Conservation (phyloP, 768 basidiomycete species). For the Kwoniella europaea region DNA sequence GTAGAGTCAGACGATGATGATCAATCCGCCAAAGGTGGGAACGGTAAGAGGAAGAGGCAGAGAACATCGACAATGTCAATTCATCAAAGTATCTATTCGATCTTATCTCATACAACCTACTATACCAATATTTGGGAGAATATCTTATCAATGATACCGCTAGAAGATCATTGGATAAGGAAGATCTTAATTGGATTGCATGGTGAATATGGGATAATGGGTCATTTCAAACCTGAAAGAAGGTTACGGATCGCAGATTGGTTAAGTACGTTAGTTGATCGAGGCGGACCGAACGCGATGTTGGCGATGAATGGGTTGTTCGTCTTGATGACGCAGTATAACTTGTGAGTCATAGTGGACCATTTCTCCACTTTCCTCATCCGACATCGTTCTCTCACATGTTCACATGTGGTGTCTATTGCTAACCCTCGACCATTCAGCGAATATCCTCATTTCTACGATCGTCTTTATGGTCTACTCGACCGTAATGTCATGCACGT, state of each 20-base stretch:
- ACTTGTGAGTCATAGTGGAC: constrained; percentile 68
- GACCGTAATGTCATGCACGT: constrained; percentile 86
- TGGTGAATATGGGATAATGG: constrained; percentile 45
- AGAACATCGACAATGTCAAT: constrained; percentile 37
- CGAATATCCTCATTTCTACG: constrained; percentile 95
- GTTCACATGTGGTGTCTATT: neutral
- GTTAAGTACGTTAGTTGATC: constrained; percentile 49
- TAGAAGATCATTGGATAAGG: constrained; percentile 47
- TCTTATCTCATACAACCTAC: constrained; percentile 26
- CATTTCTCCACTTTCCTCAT: too few relatives aligned
- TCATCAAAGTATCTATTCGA: constrained; percentile 35
- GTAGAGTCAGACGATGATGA: constrained; percentile 22
- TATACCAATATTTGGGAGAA: constrained; percentile 48
- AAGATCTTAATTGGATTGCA: constrained; percentile 57
- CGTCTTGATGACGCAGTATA: constrained; percentile 87
- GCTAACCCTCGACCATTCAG: constrained; percentile 59
- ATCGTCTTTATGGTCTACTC: constrained; percentile 84
- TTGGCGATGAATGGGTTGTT: constrained; percentile 90
- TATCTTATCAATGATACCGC: constrained; percentile 25
- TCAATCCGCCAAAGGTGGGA: neutral
- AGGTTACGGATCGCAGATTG: constrained; percentile 56
- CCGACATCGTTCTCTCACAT: too few relatives aligned
- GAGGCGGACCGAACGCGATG: constrained; percentile 81
- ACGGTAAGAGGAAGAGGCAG: constrained; percentile 29
- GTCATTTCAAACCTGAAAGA: constrained; percentile 44